Percentiles rank a stretch among this genome's conserved stretches.
Evolutionary conservation across 208 protist species (phyloP).

Genomic region (Naegleria fowleri): DNA sequence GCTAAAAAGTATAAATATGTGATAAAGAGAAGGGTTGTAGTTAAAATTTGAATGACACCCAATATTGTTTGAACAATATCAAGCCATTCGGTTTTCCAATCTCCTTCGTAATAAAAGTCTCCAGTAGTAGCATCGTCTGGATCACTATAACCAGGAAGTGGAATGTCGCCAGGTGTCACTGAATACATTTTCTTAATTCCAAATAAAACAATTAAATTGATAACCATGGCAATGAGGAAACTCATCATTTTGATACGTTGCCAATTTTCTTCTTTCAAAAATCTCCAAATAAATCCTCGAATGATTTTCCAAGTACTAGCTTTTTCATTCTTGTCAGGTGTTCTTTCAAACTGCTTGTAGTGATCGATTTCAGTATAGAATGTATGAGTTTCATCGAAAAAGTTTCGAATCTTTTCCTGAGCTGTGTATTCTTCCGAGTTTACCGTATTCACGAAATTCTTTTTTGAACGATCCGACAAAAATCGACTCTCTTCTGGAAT

Average conservation of each 20-base stretch:
- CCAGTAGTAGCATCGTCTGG: background rate
- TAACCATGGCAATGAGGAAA: background rate
- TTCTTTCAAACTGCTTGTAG: background rate
- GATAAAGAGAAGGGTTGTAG: background rate
- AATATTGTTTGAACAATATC: background rate
- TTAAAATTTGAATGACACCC: background rate
- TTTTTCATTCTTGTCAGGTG: background rate
- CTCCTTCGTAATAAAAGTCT: background rate
- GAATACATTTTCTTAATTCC: background rate
- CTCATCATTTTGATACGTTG: background rate
- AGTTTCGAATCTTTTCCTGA: background rate
- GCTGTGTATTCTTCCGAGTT: background rate
- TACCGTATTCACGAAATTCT: background rate
- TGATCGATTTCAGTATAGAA: background rate
- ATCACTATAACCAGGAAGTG: background rate
- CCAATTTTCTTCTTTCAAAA: background rate
- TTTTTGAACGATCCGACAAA: background rate
- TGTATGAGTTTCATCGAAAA: background rate
- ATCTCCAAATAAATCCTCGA: background rate
- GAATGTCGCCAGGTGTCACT: background rate
- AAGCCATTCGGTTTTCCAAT: background rate
- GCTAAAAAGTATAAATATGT: background rate
- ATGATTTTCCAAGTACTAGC: background rate
- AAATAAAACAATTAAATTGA: background rate
- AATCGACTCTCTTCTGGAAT: slow-evolving; percentile 58